Percentiles rank a stretch among this genome's conserved stretches.
Conservation (phyloP, 495 filamentous ascomycete genomes). For the Chaetomium tenue region DNA sequence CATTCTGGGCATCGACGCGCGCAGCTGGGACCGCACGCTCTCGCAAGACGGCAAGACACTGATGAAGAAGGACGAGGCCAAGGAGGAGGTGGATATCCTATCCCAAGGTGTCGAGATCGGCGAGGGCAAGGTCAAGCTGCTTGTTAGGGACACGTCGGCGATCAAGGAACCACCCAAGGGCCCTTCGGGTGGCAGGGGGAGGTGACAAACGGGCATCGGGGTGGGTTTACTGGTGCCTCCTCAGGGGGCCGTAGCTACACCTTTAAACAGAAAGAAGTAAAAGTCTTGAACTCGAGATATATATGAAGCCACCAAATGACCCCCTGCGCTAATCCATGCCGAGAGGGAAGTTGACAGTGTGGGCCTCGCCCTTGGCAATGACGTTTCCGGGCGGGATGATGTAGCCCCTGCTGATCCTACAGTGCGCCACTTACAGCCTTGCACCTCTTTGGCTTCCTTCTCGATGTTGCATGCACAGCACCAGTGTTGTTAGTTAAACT, state of each 20-base stretch:
- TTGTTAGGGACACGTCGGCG: constrained; percentile 49
- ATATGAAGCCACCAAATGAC: neutral
- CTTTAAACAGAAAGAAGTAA: neutral
- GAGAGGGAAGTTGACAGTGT: constrained; percentile 2
- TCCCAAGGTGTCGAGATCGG: constrained; percentile 59
- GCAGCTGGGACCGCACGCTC: constrained; percentile 77
- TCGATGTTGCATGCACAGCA: neutral
- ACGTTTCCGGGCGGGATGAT: neutral
- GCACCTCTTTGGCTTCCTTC: too few species aligned
- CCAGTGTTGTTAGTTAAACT: neutral
- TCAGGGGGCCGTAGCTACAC: neutral
- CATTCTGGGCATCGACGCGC: constrained; percentile 89
- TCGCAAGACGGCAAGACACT: constrained; percentile 44
- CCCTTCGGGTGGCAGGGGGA: constrained; percentile 40
- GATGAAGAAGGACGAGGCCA: constrained; percentile 55
- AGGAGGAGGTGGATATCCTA: constrained; percentile 58
- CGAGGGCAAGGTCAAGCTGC: constrained; percentile 58
- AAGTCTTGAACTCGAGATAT: constrained; percentile 1
- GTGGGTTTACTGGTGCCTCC: neutral
- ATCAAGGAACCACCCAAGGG: constrained; percentile 43
- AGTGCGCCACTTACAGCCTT: neutral
- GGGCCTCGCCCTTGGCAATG: constrained; percentile 2
- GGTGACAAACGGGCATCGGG: constrained; percentile 24
- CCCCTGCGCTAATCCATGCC: constrained; percentile 5
- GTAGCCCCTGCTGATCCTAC: constrained; percentile 1